These are phyloP conservation scores for Candolleomyces efflorescens DNA, from an alignment of 768 basidiomycete species.

Conservation along the genomic window DNA sequence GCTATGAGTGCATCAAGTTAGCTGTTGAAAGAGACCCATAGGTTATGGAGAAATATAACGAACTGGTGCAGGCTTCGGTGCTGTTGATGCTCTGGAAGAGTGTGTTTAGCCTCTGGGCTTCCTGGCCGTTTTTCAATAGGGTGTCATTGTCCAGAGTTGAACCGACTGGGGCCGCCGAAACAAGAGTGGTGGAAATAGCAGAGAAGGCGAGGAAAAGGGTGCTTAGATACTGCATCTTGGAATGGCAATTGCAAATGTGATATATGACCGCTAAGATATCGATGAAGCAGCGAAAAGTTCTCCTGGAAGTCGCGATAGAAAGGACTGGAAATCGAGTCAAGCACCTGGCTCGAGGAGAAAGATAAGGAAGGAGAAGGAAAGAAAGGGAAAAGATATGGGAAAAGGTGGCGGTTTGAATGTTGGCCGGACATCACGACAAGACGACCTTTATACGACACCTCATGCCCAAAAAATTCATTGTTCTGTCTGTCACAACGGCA, in stretches of 20 bases:
- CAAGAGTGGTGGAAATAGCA: conserved; percentile 16
- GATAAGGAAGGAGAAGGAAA: conserved; percentile 11
- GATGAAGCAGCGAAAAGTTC: conserved; percentile 13
- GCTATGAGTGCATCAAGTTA: conserved; percentile 19
- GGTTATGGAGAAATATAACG: conserved; percentile 8
- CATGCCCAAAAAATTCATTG: neutral
- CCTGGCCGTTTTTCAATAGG: conserved; percentile 44
- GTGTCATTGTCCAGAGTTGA: conserved; percentile 33
- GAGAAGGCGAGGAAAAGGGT: conserved; percentile 16
- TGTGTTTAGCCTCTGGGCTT: conserved; percentile 48
- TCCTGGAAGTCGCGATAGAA: conserved; percentile 11
- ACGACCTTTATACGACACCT: neutral
- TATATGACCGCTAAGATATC: conserved; percentile 1
- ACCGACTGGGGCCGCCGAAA: conserved; percentile 26
- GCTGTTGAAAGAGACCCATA: neutral
- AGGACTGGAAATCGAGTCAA: conserved; percentile 17
- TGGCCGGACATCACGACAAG: neutral
- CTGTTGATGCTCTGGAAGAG: conserved; percentile 37
- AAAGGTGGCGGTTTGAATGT: neutral
- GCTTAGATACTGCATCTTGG: neutral
- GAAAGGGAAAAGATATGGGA: conserved; percentile 4
- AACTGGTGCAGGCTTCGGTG: conserved; percentile 44
- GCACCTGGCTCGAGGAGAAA: conserved; percentile 29
- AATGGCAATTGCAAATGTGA: conserved; percentile 4
- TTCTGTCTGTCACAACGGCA: neutral